Evolutionary conservation across 164 flowering plant genomes (phyloP), one percentile per base, ranked within the genome.

Genomic region (Cinnamomum chago): DNA sequence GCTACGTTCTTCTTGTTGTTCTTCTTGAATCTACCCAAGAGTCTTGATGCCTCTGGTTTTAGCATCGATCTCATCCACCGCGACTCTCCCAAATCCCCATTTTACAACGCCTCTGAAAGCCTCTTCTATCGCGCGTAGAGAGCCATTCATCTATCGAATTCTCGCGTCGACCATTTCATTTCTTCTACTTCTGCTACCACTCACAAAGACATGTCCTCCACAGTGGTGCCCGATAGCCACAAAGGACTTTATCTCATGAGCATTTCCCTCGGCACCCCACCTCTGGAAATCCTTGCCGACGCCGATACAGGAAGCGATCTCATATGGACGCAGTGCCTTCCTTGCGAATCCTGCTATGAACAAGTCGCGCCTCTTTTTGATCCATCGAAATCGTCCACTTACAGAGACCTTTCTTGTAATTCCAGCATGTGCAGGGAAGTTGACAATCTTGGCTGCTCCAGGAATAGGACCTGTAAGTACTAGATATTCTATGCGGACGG

Each of bases 231-330:
- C 0, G 88, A 86, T 0, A 77, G 73, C 33, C 28, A 27, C 28
- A 27, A 27, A 27, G 97, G 96, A 1, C 92, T 89, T 76, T 92
- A 80, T 50, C 77, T 91, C 3, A 86, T 94, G 91, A 68, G 82
- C 17, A 24, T 92, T 6, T 72, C 88, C 0, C 86, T 92, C 18
- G 97, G 98, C 3, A 88, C 90, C 0, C 98, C 98, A 3, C 81
- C 95, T 3, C 74, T 60, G 68, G 51, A 80, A 2, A 85, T 75
- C 72, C 68, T 81, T 0, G 95, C 94, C 0, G 86, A 89, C 11
- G 67, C 91, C 80, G 98, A 93, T 79, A 91, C 97, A 0, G 98
- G 98, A 0, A 95, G 98, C 68, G 98, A 95, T 72, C 76, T 95
- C 62, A 85, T 88, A 1, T 95, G 97, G 98, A 88, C 94, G 0